Evolutionary conservation across 345 rosid genomes (phyloP).

Genomic region (Corchorus olitorius): DNA sequence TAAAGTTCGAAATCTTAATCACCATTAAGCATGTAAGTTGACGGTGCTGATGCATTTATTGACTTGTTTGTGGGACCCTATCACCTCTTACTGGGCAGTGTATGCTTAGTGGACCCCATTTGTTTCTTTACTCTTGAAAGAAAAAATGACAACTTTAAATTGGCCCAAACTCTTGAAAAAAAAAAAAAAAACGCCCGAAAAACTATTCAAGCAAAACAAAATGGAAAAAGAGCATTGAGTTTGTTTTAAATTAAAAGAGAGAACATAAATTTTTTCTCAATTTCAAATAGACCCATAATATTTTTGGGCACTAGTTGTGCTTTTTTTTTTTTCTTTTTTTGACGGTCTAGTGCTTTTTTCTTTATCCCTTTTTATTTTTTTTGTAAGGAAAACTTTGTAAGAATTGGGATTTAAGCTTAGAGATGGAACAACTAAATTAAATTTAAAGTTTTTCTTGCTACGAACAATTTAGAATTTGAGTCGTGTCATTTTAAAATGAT

Average conservation of each 20-base stretch:
- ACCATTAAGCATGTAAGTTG: conserved; percentile 14
- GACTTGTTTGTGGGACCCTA: conserved; percentile 27
- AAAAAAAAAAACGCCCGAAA: not conserved
- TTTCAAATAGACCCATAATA: not conserved
- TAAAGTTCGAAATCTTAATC: not conserved
- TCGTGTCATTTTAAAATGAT: no score
- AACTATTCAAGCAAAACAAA: not conserved
- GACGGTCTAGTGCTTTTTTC: no score
- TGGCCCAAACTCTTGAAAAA: not conserved
- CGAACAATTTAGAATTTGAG: no score
- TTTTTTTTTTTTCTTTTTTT: no score
- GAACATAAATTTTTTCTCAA: not conserved
- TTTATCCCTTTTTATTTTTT: no score
- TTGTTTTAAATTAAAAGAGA: not conserved
- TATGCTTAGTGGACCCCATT: not conserved
- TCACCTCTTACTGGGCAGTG: not conserved
- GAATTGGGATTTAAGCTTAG: no score
- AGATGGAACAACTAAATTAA: no score
- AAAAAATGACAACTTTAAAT: not conserved
- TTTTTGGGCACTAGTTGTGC: not conserved
- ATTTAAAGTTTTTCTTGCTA: no score
- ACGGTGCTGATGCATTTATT: conserved; percentile 37
- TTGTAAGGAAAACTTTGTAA: no score
- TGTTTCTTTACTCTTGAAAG: not conserved
- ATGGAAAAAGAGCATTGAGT: not conserved